phyloP scores from a whole-genome alignment of 2,329 filamentous ascomycete species.

The Penicillium sp. region DNA sequence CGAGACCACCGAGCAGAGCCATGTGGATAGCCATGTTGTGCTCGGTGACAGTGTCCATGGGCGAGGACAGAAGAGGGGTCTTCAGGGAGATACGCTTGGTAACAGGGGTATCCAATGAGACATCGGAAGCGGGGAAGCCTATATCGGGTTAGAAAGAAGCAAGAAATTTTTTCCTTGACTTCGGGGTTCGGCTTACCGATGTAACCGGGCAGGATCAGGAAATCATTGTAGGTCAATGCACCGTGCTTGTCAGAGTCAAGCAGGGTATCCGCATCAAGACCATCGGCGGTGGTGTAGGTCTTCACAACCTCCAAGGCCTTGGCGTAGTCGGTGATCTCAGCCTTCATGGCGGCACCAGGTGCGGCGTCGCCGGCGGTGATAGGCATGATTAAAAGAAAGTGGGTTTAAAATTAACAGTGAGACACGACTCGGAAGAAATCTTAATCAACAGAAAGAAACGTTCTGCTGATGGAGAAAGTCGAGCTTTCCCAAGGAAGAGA shows the following conservation, averaged over 20 bases:
- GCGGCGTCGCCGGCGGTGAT: constrained; percentile 61
- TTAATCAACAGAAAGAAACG: constrained; percentile 48
- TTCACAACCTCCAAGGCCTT: constrained; percentile 77
- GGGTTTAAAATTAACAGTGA: constrained; percentile 27
- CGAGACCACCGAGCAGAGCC: constrained; percentile 53
- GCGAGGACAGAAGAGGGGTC: constrained; percentile 93
- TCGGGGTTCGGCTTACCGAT: constrained; percentile 60
- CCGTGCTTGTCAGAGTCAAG: constrained; percentile 90
- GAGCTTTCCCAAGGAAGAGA: constrained; percentile 56
- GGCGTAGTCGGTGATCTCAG: constrained; percentile 67
- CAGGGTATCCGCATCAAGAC: constrained; percentile 79
- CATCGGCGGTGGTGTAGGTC: constrained; percentile 77
- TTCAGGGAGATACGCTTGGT: constrained; percentile 96
- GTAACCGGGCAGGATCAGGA: constrained; percentile 92
- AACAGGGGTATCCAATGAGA: constrained; percentile 82
- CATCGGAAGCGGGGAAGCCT: constrained; percentile 88
- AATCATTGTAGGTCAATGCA: constrained; percentile 98
- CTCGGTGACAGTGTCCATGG: constrained; percentile 99
- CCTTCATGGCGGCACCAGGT: constrained; percentile 47
- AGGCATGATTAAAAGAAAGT: constrained; percentile 56
- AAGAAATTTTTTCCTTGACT: neutral
- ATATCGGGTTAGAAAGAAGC: constrained; percentile 2
- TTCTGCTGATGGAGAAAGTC: constrained; percentile 60
- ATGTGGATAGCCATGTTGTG: constrained; percentile 99
- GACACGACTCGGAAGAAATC: constrained; percentile 17